Conservation (phyloP, 441 rosid genomes). For the Raphanus hybrid region DNA sequence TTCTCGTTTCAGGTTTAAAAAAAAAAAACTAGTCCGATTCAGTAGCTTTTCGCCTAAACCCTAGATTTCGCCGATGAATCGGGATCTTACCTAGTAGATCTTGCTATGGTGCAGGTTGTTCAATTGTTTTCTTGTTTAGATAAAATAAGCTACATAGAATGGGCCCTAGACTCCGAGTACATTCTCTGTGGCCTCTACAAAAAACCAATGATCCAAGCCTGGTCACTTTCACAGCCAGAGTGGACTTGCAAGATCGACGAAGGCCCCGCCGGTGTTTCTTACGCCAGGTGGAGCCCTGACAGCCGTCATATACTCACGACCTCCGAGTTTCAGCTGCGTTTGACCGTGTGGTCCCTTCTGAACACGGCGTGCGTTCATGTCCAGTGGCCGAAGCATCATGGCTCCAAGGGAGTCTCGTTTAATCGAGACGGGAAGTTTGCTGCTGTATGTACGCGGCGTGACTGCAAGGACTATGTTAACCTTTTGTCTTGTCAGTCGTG, state of each 20-base stretch:
- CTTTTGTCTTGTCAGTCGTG: slow-evolving; percentile 86
- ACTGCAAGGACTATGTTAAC: slow-evolving; percentile 91
- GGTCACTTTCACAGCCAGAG: slow-evolving; percentile 93
- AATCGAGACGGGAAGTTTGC: slow-evolving; percentile 92
- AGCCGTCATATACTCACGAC: slow-evolving; percentile 96
- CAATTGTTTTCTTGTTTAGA: slow-evolving; percentile 98
- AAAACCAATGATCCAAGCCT: slow-evolving; percentile 85
- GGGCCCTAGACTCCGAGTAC: slow-evolving; percentile 96
- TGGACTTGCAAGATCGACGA: slow-evolving; percentile 99
- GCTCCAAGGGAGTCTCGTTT: slow-evolving; percentile 82
- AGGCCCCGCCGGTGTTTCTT: slow-evolving; percentile 87
- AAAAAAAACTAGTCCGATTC: background rate
- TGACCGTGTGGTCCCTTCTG: slow-evolving; percentile 92
- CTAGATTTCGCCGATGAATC: slow-evolving; percentile 11
- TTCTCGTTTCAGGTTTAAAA: slow-evolving; percentile 72
- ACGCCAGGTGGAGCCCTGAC: slow-evolving; percentile 99
- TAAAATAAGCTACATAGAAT: slow-evolving; percentile 95
- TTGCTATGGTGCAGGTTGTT: slow-evolving; percentile 71
- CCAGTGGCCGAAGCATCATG: slow-evolving; percentile 97
- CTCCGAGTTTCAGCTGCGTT: slow-evolving; percentile 85
- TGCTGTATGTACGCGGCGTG: slow-evolving; percentile 88
- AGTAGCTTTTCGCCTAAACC: background rate
- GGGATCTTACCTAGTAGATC: slow-evolving; percentile 35
- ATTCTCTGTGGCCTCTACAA: slow-evolving; percentile 92
- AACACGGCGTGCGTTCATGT: slow-evolving; percentile 98